phyloP scores from a whole-genome alignment of 129 eudicot genomes.

The Saposhnikovia divaricata region DNA sequence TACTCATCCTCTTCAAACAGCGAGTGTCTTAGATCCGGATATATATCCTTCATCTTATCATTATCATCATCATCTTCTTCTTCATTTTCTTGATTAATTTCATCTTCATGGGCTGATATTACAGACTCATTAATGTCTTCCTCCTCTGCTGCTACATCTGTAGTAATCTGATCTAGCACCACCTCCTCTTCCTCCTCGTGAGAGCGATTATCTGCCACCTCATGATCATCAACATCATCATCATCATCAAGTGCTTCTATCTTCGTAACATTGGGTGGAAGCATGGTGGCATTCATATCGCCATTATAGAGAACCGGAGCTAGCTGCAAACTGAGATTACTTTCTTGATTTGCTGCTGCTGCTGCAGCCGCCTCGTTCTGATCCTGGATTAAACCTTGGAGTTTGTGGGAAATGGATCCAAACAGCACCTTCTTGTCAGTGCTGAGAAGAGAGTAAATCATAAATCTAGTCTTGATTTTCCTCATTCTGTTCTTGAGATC shows the following conservation, averaged over 20 bases:
- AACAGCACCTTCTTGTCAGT: constrained; percentile 19
- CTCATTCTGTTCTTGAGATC: constrained; percentile 18
- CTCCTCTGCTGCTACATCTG: not conserved
- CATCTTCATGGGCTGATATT: not conserved
- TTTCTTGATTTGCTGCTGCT: not conserved
- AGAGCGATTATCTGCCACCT: not conserved
- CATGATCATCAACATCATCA: not conserved
- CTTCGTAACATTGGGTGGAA: not conserved
- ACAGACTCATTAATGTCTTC: not conserved
- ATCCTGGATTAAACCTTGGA: not conserved
- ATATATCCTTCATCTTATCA: not conserved
- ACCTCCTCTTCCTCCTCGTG: not conserved
- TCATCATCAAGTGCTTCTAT: not conserved
- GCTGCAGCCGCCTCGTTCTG: not conserved
- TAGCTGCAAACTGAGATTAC: not conserved
- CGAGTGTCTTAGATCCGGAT: constrained; percentile 2
- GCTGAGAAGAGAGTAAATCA: constrained; percentile 13
- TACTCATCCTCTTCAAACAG: constrained; percentile 3
- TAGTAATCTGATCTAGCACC: not conserved
- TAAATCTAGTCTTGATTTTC: constrained; percentile 16
- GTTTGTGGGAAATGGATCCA: constrained; percentile 14
- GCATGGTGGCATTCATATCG: not conserved
- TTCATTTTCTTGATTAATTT: not conserved
- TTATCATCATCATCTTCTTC: not conserved
- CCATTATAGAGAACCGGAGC: not conserved